A percentile compares a stretch with the other conserved stretches of the same genome.
phyloP scores from a whole-genome alignment of 495 filamentous ascomycete species.

The Aspergillus leporis region DNA sequence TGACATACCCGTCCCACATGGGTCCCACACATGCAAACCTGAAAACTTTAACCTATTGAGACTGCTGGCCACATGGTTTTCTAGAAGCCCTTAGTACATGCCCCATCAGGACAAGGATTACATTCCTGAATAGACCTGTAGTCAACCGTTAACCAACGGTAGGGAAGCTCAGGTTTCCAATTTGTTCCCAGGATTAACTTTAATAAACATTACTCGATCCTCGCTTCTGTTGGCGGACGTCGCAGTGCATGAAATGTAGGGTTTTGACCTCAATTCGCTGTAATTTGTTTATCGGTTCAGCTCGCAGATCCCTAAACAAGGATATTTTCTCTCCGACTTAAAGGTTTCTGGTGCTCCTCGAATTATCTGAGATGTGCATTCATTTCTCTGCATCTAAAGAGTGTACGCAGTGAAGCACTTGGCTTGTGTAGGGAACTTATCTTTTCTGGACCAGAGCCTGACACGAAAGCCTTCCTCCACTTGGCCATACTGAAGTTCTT shows the following conservation, averaged over 20 bases:
- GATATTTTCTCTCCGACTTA: neutral
- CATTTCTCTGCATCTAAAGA: neutral
- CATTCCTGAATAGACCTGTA: neutral
- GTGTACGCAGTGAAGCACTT: too few species aligned
- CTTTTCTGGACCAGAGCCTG: too few species aligned
- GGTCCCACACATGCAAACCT: neutral
- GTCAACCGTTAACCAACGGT: neutral
- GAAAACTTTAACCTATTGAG: neutral
- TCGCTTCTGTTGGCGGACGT: neutral
- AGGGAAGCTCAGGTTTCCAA: neutral
- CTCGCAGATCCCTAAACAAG: neutral
- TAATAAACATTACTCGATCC: neutral
- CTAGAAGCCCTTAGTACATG: neutral
- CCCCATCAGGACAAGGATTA: neutral
- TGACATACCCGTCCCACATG: neutral
- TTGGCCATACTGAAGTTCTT: neutral
- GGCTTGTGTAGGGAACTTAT: too few species aligned
- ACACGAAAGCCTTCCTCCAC: neutral
- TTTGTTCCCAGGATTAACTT: neutral
- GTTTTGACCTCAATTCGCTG: neutral
- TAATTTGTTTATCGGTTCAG: neutral
- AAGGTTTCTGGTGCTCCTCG: neutral
- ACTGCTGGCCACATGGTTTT: conserved; percentile 1
- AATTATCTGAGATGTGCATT: neutral
- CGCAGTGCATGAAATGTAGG: neutral